Evolutionary conservation across 73 alveolate genomes (phyloP).

Genomic region (Stentor coeruleus): DNA sequence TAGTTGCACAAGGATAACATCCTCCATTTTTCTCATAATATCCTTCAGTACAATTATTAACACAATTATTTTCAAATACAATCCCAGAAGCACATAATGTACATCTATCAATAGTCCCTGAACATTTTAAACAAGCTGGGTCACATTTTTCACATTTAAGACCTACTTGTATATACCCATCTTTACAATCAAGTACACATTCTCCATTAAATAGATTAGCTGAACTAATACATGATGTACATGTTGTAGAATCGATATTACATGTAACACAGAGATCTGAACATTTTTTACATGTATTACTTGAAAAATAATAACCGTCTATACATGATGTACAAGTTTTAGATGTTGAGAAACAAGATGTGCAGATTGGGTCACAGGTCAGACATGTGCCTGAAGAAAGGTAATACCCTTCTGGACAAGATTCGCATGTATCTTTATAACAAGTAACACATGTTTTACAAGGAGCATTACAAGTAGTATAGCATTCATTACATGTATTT

Average conservation of each 20-base stretch:
- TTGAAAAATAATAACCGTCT: neutral
- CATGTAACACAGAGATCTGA: neutral
- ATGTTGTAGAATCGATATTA: neutral
- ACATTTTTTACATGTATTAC: neutral
- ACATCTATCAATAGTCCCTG: constrained; percentile 8
- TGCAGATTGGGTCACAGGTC: neutral
- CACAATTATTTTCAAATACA: neutral
- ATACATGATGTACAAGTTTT: neutral
- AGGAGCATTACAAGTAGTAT: constrained; percentile 28
- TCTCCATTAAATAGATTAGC: neutral
- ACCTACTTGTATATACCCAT: neutral
- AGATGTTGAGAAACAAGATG: neutral
- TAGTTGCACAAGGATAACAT: neutral
- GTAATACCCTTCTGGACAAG: constrained; percentile 28
- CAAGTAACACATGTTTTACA: constrained; percentile 13
- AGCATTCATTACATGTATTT: neutral
- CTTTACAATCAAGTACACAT: neutral
- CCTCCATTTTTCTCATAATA: neutral
- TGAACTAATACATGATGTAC: neutral
- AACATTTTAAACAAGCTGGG: neutral
- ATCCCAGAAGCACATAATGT: neutral
- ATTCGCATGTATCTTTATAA: neutral
- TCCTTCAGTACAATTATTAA: neutral
- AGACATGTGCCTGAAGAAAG: neutral
- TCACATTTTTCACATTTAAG: neutral